phyloP scores from a whole-genome alignment of 2,329 filamentous ascomycete species.

The Cladorrhinum sp. region DNA sequence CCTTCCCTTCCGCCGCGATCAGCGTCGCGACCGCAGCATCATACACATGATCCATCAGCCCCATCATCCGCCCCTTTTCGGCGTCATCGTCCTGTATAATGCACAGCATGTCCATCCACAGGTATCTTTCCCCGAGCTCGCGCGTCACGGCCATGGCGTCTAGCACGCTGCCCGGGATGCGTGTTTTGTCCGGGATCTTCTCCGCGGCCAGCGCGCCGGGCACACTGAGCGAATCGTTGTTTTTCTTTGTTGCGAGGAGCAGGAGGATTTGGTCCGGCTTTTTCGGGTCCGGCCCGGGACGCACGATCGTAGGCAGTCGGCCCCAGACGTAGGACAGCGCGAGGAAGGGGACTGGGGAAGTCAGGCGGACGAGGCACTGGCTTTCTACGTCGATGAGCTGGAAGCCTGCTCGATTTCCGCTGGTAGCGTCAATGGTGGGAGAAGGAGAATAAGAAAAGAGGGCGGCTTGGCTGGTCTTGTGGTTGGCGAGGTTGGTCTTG shows the following conservation, averaged over 20 bases:
- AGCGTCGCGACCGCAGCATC: slow-evolving; percentile 11
- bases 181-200: no score
- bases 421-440: no score
- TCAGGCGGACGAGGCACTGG: slow-evolving; percentile 6
- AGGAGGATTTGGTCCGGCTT: neutral
- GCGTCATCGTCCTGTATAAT: slow-evolving; percentile 23
- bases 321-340: slow-evolving; percentile 38
- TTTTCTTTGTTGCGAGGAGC: neutral
- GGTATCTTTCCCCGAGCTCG: slow-evolving; percentile 15
- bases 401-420: no score
- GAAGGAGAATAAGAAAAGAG: no score
- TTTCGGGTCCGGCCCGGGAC: no score
- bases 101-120: slow-evolving; percentile 25
- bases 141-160: slow-evolving; percentile 16
- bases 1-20: neutral
- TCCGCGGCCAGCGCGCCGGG: neutral
- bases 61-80: slow-evolving; percentile 9
- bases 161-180: slow-evolving; percentile 11
- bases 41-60: slow-evolving; percentile 14
- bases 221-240: neutral
- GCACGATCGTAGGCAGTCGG: slow-evolving; percentile 6
- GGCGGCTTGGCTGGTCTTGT: no score
- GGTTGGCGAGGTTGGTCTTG: no score
- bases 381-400: slow-evolving; percentile 5
- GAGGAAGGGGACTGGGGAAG: slow-evolving; percentile 21